phyloP scores from a whole-genome alignment of 179 eudicot species.

The Kewa caespitosa region DNA sequence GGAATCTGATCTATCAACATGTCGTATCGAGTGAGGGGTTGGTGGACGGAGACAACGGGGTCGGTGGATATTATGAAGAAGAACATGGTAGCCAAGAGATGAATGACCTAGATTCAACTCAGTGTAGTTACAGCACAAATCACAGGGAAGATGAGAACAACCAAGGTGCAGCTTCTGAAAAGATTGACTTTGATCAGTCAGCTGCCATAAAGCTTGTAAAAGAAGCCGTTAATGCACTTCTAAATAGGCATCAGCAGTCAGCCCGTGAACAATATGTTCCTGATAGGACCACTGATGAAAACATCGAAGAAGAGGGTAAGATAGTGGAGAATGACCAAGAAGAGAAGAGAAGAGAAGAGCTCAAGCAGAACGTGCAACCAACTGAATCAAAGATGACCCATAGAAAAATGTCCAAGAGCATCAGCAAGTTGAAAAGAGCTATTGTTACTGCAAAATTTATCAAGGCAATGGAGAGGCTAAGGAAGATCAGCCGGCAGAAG shows the following conservation, averaged over 20 bases:
- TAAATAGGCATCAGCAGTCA: conserved; percentile 52
- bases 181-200: conserved; percentile 31
- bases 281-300: conserved; percentile 8
- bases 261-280: conserved; percentile 42
- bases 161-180: conserved; percentile 17
- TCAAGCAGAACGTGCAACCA: conserved; percentile 25
- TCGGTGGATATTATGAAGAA: conserved; percentile 12
- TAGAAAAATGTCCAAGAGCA: conserved; percentile 47
- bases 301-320: conserved; percentile 3
- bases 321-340: conserved; percentile 2
- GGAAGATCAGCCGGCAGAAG: conserved; percentile 39
- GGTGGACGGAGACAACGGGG: conserved; percentile 13
- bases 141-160: conserved; percentile 16
- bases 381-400: conserved; percentile 23
- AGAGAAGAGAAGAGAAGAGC: conserved; percentile 8
- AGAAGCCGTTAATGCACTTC: conserved; percentile 74
- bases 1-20: conserved; percentile 74
- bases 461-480: conserved; percentile 68
- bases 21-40: conserved; percentile 39
- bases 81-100: conserved; percentile 13
- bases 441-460: conserved; percentile 66
- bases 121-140: conserved; percentile 13
- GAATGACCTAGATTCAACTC: conserved; percentile 17
- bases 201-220: conserved; percentile 63
- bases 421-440: conserved; percentile 63